A percentile compares a stretch with the other conserved stretches of the same genome.
Conservation (phyloP, 1,284 basidiomycete species). For the Agaricales sp. region DNA sequence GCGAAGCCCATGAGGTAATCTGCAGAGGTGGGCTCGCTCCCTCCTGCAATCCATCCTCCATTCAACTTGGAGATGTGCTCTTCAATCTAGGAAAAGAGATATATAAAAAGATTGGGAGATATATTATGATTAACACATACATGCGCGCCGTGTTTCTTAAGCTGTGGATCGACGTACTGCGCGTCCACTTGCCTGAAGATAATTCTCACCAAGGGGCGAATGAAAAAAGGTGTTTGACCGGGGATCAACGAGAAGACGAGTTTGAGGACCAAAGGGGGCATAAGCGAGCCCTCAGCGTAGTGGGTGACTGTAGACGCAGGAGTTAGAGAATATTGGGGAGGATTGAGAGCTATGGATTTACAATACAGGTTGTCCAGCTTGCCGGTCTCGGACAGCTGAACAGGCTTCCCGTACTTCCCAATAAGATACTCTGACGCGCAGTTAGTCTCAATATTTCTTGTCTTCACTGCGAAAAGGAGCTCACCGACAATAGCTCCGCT, state of each 20-base stretch:
- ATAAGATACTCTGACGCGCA: background rate
- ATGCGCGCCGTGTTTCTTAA: constrained; percentile 1
- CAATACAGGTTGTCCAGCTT: too few relatives aligned
- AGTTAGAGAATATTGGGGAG: too few relatives aligned
- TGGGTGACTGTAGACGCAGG: background rate
- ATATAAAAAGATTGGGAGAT: background rate
- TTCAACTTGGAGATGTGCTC: constrained; percentile 15
- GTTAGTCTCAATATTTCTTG: too few relatives aligned
- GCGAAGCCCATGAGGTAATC: constrained; percentile 30
- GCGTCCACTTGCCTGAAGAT: background rate
- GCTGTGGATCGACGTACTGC: background rate
- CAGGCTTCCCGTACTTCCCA: background rate
- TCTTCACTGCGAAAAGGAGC: too few relatives aligned
- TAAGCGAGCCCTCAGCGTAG: constrained; percentile 2
- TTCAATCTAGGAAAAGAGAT: constrained; percentile 13
- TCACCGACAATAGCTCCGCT: background rate
- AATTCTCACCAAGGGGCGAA: constrained; percentile 3
- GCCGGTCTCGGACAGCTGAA: background rate
- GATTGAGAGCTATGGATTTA: too few relatives aligned
- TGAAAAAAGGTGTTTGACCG: constrained; percentile 2
- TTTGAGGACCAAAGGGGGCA: constrained; percentile 5
- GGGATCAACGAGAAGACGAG: background rate
- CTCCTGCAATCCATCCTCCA: constrained; percentile 24
- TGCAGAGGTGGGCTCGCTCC: constrained; percentile 26
- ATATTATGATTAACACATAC: background rate